These are phyloP conservation scores for Fusarium odoratissimum DNA, from an alignment of 2,329 filamentous ascomycete species.

Conservation along the genomic window DNA sequence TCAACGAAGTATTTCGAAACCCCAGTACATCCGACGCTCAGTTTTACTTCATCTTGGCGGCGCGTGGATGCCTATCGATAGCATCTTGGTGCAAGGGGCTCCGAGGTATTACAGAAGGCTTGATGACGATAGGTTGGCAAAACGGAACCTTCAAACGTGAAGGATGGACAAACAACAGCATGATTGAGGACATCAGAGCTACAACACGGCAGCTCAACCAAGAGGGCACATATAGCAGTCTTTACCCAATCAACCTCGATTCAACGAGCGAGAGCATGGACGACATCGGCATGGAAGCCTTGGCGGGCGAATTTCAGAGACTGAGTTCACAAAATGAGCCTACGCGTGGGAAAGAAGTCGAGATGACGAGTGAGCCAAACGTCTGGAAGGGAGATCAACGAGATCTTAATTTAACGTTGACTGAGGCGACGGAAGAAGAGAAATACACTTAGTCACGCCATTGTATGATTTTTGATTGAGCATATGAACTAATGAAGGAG, in stretches of 20 bases:
- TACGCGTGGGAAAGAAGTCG: background rate
- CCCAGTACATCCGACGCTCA: background rate
- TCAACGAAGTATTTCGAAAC: conserved; percentile 9
- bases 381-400: conserved; percentile 16
- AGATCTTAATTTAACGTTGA: conserved; percentile 16
- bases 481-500: background rate
- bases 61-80: background rate
- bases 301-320: background rate
- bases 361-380: background rate
- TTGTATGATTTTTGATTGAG: background rate
- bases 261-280: conserved; percentile 8
- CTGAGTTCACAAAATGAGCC: background rate
- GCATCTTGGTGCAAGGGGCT: conserved; percentile 24
- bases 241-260: conserved; percentile 15
- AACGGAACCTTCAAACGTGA: conserved; percentile 2
- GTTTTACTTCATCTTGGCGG: conserved; percentile 11
- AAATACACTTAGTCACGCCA: background rate
- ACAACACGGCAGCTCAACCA: background rate
- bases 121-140: conserved; percentile 14
- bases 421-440: conserved; percentile 21
- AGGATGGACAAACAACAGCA: conserved; percentile 2
- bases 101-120: conserved; percentile 1
- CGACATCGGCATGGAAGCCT: conserved; percentile 12
- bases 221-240: conserved; percentile 5
- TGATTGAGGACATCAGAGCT: conserved; percentile 3